Conservation (phyloP, 345 rosid species). For the Eutrema yunnanense region DNA sequence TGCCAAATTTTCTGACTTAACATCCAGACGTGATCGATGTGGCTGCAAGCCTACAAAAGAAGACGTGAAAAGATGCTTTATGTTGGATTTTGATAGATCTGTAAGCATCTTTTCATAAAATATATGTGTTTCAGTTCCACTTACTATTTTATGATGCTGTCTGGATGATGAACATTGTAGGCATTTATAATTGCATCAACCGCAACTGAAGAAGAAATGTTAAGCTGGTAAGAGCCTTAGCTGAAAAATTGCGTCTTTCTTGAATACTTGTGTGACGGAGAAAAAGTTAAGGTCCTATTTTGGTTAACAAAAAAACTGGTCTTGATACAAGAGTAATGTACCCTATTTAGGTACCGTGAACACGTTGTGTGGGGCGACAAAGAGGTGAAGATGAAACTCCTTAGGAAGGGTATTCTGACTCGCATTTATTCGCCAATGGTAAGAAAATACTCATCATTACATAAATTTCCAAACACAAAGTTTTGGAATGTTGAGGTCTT, state of each 20-base stretch:
- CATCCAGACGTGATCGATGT: conserved; percentile 89
- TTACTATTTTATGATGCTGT: not conserved
- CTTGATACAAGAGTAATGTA: not conserved
- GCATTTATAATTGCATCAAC: conserved; percentile 98
- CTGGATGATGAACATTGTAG: conserved; percentile 39
- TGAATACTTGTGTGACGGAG: not conserved
- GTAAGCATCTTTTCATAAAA: conserved; percentile 40
- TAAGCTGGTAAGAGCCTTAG: conserved; percentile 56
- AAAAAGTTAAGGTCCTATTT: not conserved
- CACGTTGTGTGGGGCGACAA: conserved; percentile 90
- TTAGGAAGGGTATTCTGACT: conserved; percentile 76
- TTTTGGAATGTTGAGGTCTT: not conserved
- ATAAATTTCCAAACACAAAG: not conserved
- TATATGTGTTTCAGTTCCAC: not conserved
- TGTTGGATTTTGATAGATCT: conserved; percentile 93
- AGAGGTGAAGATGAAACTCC: conserved; percentile 65
- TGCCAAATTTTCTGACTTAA: conserved; percentile 86
- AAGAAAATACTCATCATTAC: conserved; percentile 12
- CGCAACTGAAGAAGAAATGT: conserved; percentile 90
- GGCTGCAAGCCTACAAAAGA: conserved; percentile 98
- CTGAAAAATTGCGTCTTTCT: not conserved
- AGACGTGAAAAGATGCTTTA: conserved; percentile 95
- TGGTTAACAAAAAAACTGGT: not conserved
- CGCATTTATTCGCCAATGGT: conserved; percentile 94
- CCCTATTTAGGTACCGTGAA: conserved; percentile 65